A percentile compares a stretch with the other conserved stretches of the same genome.
phyloP scores from a whole-genome alignment of 2,329 filamentous ascomycete genomes.

The Zalaria obscura region DNA sequence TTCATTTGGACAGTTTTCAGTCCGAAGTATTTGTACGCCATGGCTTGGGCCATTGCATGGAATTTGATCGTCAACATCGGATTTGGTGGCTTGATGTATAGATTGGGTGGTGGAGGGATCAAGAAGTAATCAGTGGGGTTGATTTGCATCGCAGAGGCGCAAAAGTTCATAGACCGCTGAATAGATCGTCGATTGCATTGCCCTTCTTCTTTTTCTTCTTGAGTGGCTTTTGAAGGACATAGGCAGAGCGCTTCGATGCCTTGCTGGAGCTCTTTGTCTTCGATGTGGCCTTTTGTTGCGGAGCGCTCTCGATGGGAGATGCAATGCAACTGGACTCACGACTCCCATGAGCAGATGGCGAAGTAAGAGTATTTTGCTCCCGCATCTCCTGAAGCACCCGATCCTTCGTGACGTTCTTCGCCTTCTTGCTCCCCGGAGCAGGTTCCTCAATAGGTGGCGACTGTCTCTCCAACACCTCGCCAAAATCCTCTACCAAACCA shows the following conservation, averaged over 20 bases:
- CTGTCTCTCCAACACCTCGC: conserved; percentile 20
- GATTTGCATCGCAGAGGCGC: conserved; percentile 24
- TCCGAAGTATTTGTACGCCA: conserved; percentile 85
- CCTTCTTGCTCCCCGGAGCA: conserved; percentile 2
- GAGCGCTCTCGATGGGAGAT: conserved; percentile 1
- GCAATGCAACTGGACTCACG: conserved; percentile 3
- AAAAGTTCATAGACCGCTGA: conserved; percentile 36
- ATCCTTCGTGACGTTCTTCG: neutral
- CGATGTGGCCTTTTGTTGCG: conserved; percentile 7
- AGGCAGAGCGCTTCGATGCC: neutral
- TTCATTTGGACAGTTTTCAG: conserved; percentile 99
- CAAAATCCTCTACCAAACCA: conserved; percentile 8
- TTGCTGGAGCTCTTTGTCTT: conserved; percentile 10
- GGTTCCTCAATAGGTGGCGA: conserved; percentile 2
- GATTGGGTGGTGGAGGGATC: conserved; percentile 32
- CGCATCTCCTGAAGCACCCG: too few relatives aligned
- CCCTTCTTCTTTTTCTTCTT: conserved; percentile 43
- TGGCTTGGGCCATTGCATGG: conserved; percentile 75
- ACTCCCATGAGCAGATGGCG: conserved; percentile 2
- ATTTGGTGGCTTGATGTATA: conserved; percentile 1
- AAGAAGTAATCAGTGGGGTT: conserved; percentile 67
- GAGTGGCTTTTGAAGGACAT: neutral
- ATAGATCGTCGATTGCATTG: conserved; percentile 62
- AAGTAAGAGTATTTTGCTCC: neutral
- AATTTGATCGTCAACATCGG: conserved; percentile 60